Percentiles rank a stretch among this genome's conserved stretches.
phyloP scores from a whole-genome alignment of 2,329 filamentous ascomycete genomes.

The Pestalotiopsis sp. region DNA sequence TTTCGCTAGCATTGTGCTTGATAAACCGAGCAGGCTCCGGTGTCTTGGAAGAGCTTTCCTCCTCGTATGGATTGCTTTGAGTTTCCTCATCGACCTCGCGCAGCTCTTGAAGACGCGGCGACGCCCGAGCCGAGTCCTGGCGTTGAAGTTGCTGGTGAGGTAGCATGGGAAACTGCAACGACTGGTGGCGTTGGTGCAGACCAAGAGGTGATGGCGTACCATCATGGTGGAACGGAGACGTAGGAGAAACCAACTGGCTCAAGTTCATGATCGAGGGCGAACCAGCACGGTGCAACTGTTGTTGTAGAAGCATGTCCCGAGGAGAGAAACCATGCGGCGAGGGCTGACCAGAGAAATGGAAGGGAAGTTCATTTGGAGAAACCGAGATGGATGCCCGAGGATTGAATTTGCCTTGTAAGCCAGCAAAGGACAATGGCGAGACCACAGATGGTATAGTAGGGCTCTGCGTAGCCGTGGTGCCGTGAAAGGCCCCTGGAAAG shows the following conservation, averaged over 20 bases:
- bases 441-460: slow-evolving; percentile 66
- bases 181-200: slow-evolving; percentile 60
- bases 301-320: slow-evolving; percentile 55
- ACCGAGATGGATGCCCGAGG: slow-evolving; percentile 74
- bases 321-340: slow-evolving; percentile 62
- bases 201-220: slow-evolving; percentile 45
- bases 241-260: slow-evolving; percentile 62
- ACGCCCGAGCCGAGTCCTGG: slow-evolving; percentile 57
- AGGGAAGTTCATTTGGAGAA: slow-evolving; percentile 65
- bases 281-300: slow-evolving; percentile 56
- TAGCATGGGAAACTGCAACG: slow-evolving; percentile 59
- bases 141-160: slow-evolving; percentile 59
- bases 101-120: slow-evolving; percentile 70
- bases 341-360: slow-evolving; percentile 66
- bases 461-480: slow-evolving; percentile 63
- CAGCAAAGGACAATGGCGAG: slow-evolving; percentile 73
- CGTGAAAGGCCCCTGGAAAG: slow-evolving; percentile 62
- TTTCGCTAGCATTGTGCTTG: slow-evolving; percentile 73
- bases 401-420: slow-evolving; percentile 62
- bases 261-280: slow-evolving; percentile 66
- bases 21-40: slow-evolving; percentile 52
- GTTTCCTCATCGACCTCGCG: slow-evolving; percentile 73
- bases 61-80: slow-evolving; percentile 36
- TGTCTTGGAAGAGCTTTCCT: slow-evolving; percentile 56
- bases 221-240: slow-evolving; percentile 64